Evolutionary conservation across 805 yeast genomes (phyloP).

Genomic region (Ogataea neopini): DNA sequence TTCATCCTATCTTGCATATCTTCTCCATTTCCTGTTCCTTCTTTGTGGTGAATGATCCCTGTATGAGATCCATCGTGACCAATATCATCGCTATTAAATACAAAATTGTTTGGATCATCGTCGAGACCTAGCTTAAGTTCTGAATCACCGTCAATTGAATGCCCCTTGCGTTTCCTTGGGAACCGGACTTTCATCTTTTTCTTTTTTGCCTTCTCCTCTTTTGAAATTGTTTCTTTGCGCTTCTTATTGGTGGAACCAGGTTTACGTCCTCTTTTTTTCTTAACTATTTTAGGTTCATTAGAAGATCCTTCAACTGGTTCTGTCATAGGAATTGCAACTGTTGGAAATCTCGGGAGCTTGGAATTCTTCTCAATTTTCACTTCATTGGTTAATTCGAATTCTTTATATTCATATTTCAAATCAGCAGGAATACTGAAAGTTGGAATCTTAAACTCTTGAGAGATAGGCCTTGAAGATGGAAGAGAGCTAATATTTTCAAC

Average conservation of each 20-base stretch:
- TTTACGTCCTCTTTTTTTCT: conserved; percentile 23
- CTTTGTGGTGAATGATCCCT: conserved; percentile 4
- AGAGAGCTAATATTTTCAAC: conserved; percentile 19
- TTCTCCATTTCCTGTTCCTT: conserved; percentile 5
- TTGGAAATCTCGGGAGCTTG: conserved; percentile 14
- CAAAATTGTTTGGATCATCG: conserved; percentile 13
- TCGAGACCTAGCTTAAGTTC: conserved; percentile 12
- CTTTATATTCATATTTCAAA: conserved; percentile 15
- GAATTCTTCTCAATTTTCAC: conserved; percentile 10
- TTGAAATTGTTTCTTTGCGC: conserved; percentile 14
- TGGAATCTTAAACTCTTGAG: conserved; percentile 19
- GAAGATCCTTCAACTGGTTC: conserved; percentile 7
- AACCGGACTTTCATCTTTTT: conserved; percentile 20
- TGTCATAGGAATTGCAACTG: conserved; percentile 8
- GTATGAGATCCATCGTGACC: conserved; percentile 7
- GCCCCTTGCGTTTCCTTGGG: conserved; percentile 16
- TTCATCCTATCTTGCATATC: conserved; percentile 21
- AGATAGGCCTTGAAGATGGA: conserved; percentile 19
- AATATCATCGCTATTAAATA: conserved; percentile 10
- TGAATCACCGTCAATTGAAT: conserved; percentile 11
- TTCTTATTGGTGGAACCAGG: conserved; percentile 25
- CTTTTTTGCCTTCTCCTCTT: conserved; percentile 16
- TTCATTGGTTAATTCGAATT: conserved; percentile 10
- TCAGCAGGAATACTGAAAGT: conserved; percentile 21
- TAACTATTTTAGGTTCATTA: conserved; percentile 10